Percentiles rank a stretch among this genome's conserved stretches.
Conservation (phyloP, 1,139 yeast genomes). For the Debaryomyces sp. region DNA sequence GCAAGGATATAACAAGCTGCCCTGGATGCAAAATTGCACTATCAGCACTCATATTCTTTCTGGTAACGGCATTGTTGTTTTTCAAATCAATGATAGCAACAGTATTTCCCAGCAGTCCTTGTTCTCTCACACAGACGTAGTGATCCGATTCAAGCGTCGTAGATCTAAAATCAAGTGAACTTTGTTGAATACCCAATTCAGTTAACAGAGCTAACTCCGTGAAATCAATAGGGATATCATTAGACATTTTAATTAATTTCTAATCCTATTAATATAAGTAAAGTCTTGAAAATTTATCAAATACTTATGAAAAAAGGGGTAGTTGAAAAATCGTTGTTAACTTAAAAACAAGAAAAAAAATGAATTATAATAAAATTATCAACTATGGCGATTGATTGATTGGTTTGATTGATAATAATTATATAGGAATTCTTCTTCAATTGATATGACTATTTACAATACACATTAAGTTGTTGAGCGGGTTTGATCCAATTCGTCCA, state of each 20-base stretch:
- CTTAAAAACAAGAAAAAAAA: conserved; percentile 4
- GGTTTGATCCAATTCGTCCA: conserved; percentile 15
- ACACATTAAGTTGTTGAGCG: neutral
- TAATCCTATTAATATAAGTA: conserved; percentile 5
- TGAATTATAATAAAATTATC: conserved; percentile 7
- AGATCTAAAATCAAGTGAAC: conserved; percentile 87
- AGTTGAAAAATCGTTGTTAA: conserved; percentile 6
- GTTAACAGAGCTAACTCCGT: conserved; percentile 92
- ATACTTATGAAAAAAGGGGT: conserved; percentile 2
- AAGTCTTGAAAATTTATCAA: neutral
- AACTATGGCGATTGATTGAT: conserved; percentile 8
- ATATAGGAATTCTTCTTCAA: conserved; percentile 1
- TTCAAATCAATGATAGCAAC: conserved; percentile 90
- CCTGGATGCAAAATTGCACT: conserved; percentile 95
- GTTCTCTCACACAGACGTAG: conserved; percentile 87
- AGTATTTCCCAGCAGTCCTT: conserved; percentile 72
- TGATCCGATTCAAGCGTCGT: conserved; percentile 93
- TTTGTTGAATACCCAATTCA: conserved; percentile 78
- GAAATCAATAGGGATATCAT: conserved; percentile 91
- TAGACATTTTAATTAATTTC: conserved; percentile 26
- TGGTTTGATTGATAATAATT: conserved; percentile 9
- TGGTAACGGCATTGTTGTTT: conserved; percentile 70
- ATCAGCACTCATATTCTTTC: conserved; percentile 97
- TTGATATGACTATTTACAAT: conserved; percentile 1
- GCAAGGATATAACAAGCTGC: conserved; percentile 83